These are phyloP conservation scores for Phytophthora sojae DNA, from an alignment of 352 stramenopile species.

Conservation along the genomic window DNA sequence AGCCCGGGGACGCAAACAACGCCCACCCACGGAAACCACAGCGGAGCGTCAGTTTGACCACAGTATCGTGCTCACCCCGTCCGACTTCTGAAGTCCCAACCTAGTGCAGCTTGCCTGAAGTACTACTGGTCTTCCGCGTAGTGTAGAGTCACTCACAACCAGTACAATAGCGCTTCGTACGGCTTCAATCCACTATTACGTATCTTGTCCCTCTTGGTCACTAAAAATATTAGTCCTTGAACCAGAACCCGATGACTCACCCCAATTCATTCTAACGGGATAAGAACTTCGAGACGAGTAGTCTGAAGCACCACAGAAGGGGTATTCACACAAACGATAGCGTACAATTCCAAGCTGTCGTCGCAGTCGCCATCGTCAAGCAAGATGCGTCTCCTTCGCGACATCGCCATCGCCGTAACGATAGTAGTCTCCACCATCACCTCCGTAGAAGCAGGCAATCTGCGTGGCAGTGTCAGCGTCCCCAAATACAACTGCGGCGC, in stretches of 20 bases:
- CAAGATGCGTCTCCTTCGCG: slow-evolving; percentile 16
- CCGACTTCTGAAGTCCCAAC: slow-evolving; percentile 18
- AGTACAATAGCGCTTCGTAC: not conserved
- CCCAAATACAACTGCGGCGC: slow-evolving; percentile 28
- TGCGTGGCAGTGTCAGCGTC: slow-evolving; percentile 29
- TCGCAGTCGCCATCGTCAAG: not conserved
- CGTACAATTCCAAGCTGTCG: slow-evolving; percentile 6
- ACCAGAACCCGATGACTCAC: slow-evolving; percentile 22
- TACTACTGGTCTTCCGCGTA: not conserved
- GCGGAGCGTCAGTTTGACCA: slow-evolving; percentile 17
- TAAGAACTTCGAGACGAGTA: slow-evolving; percentile 32
- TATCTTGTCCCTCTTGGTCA: not conserved
- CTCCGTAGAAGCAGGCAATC: slow-evolving; percentile 24
- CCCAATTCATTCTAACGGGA: slow-evolving; percentile 1
- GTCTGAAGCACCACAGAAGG: not conserved
- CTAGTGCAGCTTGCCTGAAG: not conserved
- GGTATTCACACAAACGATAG: slow-evolving; percentile 16
- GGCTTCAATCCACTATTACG: not conserved
- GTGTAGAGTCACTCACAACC: not conserved
- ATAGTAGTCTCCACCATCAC: not conserved
- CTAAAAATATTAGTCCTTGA: slow-evolving; percentile 20
- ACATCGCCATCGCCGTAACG: not conserved
- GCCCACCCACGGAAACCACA: not conserved
- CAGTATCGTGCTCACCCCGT: slow-evolving; percentile 36
- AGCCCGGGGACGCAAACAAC: not conserved